phyloP scores from a whole-genome alignment of 2,329 filamentous ascomycete genomes.

The Talaromyces piceae region DNA sequence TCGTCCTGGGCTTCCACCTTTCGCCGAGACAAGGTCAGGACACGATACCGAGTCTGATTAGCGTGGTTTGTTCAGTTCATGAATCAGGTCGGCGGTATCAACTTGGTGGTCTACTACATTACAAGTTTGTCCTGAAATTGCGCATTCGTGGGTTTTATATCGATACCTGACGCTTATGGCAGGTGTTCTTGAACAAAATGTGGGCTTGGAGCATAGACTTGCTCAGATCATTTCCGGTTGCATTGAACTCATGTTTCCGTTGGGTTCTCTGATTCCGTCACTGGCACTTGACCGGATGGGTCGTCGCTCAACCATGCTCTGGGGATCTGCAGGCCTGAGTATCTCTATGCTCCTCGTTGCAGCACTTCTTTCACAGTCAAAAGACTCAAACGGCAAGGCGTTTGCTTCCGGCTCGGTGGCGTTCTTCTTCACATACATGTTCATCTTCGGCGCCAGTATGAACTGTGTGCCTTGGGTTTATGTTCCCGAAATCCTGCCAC shows the following conservation, averaged over 20 bases:
- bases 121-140: background rate
- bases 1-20: conserved; percentile 33
- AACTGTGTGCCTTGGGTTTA: conserved; percentile 47
- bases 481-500: conserved; percentile 44
- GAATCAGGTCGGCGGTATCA: conserved; percentile 23
- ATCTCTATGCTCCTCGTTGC: conserved; percentile 33
- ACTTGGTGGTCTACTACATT: background rate
- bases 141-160: background rate
- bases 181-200: conserved; percentile 39
- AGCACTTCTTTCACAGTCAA: conserved; percentile 38
- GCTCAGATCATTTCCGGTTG: background rate
- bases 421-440: conserved; percentile 43
- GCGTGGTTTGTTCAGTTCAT: conserved; percentile 43
- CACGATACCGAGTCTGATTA: conserved; percentile 40
- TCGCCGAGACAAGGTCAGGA: conserved; percentile 38
- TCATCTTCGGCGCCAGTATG: conserved; percentile 37
- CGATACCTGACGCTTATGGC: too few relatives aligned
- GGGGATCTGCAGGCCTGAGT: conserved; percentile 25
- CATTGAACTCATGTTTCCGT: conserved; percentile 28
- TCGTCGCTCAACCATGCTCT: conserved; percentile 32
- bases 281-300: conserved; percentile 40
- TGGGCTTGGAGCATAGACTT: conserved; percentile 38
- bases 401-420: conserved; percentile 43
- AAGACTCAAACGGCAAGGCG: conserved; percentile 27
- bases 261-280: conserved; percentile 39